These are phyloP conservation scores for Dalbergia oliveri DNA, from an alignment of 306 rosid genomes.

Conservation along the genomic window DNA sequence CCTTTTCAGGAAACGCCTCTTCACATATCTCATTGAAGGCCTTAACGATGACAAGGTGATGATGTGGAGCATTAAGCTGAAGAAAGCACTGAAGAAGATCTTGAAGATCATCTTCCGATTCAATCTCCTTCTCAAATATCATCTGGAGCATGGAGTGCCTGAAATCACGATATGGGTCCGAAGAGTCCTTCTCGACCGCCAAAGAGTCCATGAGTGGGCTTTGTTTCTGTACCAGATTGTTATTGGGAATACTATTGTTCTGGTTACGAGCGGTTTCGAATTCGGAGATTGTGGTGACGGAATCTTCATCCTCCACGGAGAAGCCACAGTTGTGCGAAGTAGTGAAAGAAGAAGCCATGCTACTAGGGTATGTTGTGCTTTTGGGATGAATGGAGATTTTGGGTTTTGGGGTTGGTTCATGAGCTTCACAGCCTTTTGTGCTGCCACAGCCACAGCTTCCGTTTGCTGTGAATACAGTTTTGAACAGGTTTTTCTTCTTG, in stretches of 20 bases:
- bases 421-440: constrained; percentile 49
- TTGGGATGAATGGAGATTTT: constrained; percentile 7
- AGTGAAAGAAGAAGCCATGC: constrained; percentile 54
- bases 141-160: constrained; percentile 71
- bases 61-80: constrained; percentile 53
- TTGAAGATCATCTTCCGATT: constrained; percentile 54
- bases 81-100: constrained; percentile 69
- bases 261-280: constrained; percentile 1
- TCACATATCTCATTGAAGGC: constrained; percentile 63
- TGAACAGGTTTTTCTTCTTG: constrained; percentile 52
- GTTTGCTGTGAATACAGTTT: constrained; percentile 52
- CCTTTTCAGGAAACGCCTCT: constrained; percentile 50
- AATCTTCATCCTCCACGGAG: constrained; percentile 47
- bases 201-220: constrained; percentile 51
- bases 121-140: constrained; percentile 71
- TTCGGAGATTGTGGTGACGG: constrained; percentile 52
- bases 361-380: constrained; percentile 1
- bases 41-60: constrained; percentile 52
- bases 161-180: constrained; percentile 66
- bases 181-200: constrained; percentile 68
- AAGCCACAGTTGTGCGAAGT: constrained; percentile 46
- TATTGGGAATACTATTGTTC: background rate
- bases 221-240: constrained; percentile 9
- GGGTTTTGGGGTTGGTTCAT: constrained; percentile 56
- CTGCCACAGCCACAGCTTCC: constrained; percentile 60